Conservation (phyloP, 257 asterid genomes). For the Penstemon newberryi region DNA sequence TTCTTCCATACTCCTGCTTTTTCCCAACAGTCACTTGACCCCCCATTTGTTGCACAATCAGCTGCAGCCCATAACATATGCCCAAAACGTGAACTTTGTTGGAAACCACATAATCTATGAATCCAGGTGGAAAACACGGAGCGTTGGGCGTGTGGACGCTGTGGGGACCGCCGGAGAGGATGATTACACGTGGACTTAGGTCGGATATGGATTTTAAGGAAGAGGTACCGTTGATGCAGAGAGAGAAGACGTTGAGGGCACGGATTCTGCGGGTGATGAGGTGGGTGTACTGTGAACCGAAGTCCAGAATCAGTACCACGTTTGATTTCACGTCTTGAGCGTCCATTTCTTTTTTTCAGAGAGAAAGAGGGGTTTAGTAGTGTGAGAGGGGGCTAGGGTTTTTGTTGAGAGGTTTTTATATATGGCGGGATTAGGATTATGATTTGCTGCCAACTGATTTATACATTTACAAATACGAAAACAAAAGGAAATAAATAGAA, state of each 20-base stretch:
- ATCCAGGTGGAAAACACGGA: slow-evolving; percentile 75
- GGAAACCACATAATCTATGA: slow-evolving; percentile 62
- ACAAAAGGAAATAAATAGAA: too few relatives aligned
- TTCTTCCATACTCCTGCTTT: slow-evolving; percentile 94
- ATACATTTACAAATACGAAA: too few relatives aligned
- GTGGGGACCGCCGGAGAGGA: slow-evolving; percentile 97
- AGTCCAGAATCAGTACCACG: slow-evolving; percentile 22
- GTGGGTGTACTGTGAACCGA: slow-evolving; percentile 96
- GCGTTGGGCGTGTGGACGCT: slow-evolving; percentile 78
- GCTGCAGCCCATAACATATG: slow-evolving; percentile 86
- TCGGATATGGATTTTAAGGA: slow-evolving; percentile 60
- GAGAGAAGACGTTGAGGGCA: slow-evolving; percentile 75
- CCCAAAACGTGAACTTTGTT: slow-evolving; percentile 63
- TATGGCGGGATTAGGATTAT: slow-evolving; percentile 65
- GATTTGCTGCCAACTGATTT: too few relatives aligned
- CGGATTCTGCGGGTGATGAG: slow-evolving; percentile 93
- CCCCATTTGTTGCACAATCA: slow-evolving; percentile 80
- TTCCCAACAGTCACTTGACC: slow-evolving; percentile 79
- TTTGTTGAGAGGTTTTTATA: slow-evolving; percentile 23
- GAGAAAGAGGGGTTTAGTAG: slow-evolving; percentile 2
- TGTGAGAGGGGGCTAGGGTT: slow-evolving; percentile 57
- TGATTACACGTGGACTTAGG: slow-evolving; percentile 62
- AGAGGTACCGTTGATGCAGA: slow-evolving; percentile 83
- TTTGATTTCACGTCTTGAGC: slow-evolving; percentile 39
- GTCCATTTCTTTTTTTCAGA: slow-evolving; percentile 42